Percentiles rank a stretch among this genome's conserved stretches.
Evolutionary conservation across 169 alveolate species (phyloP).

Genomic region (Amoebophrya sp.): DNA sequence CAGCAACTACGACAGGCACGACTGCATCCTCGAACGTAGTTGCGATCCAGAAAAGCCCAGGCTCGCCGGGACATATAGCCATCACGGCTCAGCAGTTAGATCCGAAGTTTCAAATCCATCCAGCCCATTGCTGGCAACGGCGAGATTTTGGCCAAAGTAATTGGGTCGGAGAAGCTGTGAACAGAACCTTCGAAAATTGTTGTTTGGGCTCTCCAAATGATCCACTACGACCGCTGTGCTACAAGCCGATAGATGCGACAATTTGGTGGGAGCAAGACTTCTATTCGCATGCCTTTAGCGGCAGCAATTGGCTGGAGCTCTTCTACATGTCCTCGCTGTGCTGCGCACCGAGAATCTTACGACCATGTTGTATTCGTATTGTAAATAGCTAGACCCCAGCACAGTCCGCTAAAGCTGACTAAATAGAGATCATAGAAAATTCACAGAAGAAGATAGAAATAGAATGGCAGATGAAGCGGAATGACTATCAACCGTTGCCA

Average conservation of each 20-base stretch:
- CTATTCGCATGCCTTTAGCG: not conserved
- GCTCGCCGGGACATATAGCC: not conserved
- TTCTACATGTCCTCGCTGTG: not conserved
- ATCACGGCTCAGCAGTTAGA: not conserved
- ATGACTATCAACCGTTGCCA: too few relatives aligned
- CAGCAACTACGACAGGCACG: not conserved
- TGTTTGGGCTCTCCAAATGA: not conserved
- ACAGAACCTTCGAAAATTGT: not conserved
- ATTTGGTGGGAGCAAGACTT: not conserved
- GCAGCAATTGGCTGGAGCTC: not conserved
- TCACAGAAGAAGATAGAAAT: too few relatives aligned
- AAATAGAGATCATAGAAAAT: too few relatives aligned
- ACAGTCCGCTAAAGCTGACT: too few relatives aligned
- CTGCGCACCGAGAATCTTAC: not conserved
- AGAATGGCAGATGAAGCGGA: too few relatives aligned
- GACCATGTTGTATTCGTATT: too few relatives aligned
- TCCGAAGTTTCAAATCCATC: not conserved
- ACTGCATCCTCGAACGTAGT: not conserved
- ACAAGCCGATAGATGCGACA: not conserved
- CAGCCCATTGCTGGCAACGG: not conserved
- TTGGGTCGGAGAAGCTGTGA: not conserved
- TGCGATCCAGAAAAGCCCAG: not conserved
- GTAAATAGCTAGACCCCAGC: too few relatives aligned
- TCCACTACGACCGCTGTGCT: not conserved
- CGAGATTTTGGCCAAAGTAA: not conserved